A percentile compares a stretch with the other conserved stretches of the same genome.
Evolutionary conservation across 495 filamentous ascomycete genomes (phyloP).

Genomic region (Lasiosphaeria ovina): DNA sequence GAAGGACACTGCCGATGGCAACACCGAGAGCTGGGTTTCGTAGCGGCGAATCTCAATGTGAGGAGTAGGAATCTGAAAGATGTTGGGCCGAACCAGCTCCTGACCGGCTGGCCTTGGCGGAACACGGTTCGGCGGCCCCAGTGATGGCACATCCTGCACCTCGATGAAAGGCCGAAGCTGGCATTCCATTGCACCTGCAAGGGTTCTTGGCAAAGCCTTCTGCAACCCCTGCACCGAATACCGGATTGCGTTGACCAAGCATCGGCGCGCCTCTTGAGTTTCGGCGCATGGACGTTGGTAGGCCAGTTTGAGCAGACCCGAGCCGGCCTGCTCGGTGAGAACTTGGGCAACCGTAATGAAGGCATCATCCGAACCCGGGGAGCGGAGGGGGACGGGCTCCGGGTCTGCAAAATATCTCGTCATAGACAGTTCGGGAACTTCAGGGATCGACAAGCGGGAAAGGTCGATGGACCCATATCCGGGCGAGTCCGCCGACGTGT

Average conservation of each 20-base stretch:
- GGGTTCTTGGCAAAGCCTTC: conserved; percentile 34
- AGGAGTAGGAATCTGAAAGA: conserved; percentile 57
- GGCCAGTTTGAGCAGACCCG: conserved; percentile 35
- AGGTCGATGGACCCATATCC: conserved; percentile 41
- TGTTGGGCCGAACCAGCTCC: conserved; percentile 37
- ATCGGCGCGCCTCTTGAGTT: conserved; percentile 29
- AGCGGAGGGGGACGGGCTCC: conserved; percentile 41
- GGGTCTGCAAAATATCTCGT: conserved; percentile 50
- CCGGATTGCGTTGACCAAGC: conserved; percentile 37
- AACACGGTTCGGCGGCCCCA: conserved; percentile 44
- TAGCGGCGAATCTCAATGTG: conserved; percentile 76
- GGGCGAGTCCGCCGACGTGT: conserved; percentile 29
- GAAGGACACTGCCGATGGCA: conserved; percentile 77
- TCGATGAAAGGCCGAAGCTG: conserved; percentile 49
- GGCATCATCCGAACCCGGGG: conserved; percentile 47
- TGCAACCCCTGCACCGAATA: conserved; percentile 42
- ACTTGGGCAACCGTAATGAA: conserved; percentile 59
- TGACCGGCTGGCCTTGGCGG: conserved; percentile 41
- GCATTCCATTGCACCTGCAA: conserved; percentile 36
- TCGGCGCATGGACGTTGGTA: conserved; percentile 11
- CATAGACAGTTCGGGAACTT: conserved; percentile 44
- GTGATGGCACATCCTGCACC: conserved; percentile 51
- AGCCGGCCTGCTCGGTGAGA: conserved; percentile 58
- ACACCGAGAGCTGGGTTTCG: conserved; percentile 68
- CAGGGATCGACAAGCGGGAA: conserved; percentile 37